A percentile compares a stretch with the other conserved stretches of the same genome.
These are phyloP conservation scores for Golubevia sp. DNA, from an alignment of 1,284 basidiomycete species.

Conservation along the genomic window DNA sequence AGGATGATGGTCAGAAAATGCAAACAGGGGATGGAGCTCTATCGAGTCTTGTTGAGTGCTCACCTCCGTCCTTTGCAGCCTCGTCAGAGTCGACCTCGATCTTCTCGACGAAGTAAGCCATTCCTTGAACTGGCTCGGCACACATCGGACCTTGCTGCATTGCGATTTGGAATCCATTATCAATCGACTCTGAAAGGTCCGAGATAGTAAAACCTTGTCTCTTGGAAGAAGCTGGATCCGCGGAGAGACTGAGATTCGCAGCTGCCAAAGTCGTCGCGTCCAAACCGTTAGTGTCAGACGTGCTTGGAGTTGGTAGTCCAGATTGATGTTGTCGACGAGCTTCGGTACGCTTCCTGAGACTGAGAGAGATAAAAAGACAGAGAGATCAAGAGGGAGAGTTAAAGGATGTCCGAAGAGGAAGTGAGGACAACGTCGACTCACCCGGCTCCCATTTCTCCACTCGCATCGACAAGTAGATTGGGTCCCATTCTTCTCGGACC, in stretches of 20 bases:
- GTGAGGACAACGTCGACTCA: constrained; percentile 34
- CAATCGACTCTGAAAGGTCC: constrained; percentile 66
- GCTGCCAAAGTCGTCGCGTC: no score
- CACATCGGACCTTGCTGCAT: constrained; percentile 92
- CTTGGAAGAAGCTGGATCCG: constrained; percentile 51
- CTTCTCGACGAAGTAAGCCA: constrained; percentile 86
- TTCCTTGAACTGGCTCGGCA: constrained; percentile 89
- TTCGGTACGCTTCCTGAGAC: no score
- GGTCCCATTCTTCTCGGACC: constrained; percentile 86
- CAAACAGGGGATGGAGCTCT: background rate
- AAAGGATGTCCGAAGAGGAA: background rate
- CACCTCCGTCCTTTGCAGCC: constrained; percentile 66
- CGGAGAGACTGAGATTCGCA: constrained; percentile 14
- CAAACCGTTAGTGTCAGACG: no score
- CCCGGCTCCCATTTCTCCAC: constrained; percentile 52
- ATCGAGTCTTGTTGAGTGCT: constrained; percentile 42
- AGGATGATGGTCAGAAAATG: constrained; percentile 10
- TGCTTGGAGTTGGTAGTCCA: no score
- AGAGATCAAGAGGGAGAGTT: background rate
- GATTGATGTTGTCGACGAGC: no score
- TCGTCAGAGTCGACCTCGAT: constrained; percentile 69
- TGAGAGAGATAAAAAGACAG: no score
- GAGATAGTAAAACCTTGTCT: constrained; percentile 10
- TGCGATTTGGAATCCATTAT: constrained; percentile 93
- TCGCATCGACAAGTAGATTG: constrained; percentile 78